Conservation (phyloP, 768 basidiomycete species). For the Hysterangium stoloniferum region DNA sequence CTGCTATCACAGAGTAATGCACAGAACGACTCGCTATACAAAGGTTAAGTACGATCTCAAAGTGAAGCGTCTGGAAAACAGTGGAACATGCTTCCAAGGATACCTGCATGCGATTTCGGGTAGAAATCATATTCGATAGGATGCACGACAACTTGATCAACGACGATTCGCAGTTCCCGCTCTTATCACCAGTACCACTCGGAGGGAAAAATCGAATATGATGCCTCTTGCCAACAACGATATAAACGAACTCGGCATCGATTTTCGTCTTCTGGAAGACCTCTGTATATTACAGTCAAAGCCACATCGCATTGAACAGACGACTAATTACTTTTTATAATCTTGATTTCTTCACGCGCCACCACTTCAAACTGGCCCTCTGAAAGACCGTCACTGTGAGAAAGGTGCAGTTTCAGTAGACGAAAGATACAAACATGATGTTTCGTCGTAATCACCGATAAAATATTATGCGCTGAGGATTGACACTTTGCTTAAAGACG, state of each 20-base stretch:
- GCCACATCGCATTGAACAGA: too few relatives aligned
- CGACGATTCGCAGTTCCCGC: conserved; percentile 46
- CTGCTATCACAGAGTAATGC: conserved; percentile 47
- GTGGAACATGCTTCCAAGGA: too few relatives aligned
- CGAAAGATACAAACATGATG: too few relatives aligned
- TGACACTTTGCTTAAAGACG: neutral
- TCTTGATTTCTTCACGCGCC: conserved; percentile 35
- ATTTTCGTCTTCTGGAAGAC: neutral
- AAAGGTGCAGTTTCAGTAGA: conserved; percentile 15
- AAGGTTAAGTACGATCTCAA: too few relatives aligned
- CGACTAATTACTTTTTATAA: conserved; percentile 42
- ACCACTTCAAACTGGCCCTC: conserved; percentile 42
- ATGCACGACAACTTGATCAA: conserved; percentile 38
- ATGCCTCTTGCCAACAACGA: conserved; percentile 62
- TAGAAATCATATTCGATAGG: conserved; percentile 45
- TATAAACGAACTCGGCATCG: conserved; percentile 38
- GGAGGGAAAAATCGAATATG: conserved; percentile 44
- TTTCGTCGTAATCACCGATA: conserved; percentile 1
- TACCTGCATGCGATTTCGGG: conserved; percentile 45
- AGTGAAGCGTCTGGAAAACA: too few relatives aligned
- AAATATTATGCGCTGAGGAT: neutral
- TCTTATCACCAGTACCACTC: conserved; percentile 26
- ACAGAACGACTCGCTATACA: conserved; percentile 46
- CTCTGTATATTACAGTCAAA: too few relatives aligned
- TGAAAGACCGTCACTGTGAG: conserved; percentile 39